Evolutionary conservation across 2,329 filamentous ascomycete species (phyloP).

Genomic region (Leptographium flavum): DNA sequence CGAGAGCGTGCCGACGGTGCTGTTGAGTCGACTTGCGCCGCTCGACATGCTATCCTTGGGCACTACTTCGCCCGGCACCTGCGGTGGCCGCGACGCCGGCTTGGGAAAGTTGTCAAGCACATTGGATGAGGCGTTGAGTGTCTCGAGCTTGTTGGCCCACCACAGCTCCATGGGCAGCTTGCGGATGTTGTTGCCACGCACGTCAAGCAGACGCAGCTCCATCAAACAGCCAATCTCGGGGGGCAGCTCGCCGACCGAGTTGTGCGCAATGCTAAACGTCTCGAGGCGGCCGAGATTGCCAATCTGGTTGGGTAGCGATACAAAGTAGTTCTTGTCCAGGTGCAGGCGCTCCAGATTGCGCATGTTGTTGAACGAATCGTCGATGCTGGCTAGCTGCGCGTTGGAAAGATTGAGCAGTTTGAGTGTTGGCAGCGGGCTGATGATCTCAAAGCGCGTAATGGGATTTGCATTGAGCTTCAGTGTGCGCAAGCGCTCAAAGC

Average conservation of each 20-base stretch:
- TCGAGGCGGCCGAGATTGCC: conserved; percentile 73
- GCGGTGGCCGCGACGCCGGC: conserved; percentile 55
- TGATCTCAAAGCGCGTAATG: conserved; percentile 83
- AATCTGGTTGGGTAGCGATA: conserved; percentile 73
- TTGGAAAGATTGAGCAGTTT: conserved; percentile 82
- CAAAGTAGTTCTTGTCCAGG: conserved; percentile 91
- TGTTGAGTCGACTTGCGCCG: conserved; percentile 24
- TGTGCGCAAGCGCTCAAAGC: conserved; percentile 72
- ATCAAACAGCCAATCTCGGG: conserved; percentile 75
- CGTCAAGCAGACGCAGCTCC: conserved; percentile 73
- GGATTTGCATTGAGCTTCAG: conserved; percentile 91
- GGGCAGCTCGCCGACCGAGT: conserved; percentile 72
- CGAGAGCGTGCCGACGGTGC: conserved; percentile 27
- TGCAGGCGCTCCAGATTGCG: conserved; percentile 76
- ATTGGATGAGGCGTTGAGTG: conserved; percentile 89
- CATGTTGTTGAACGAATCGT: conserved; percentile 78
- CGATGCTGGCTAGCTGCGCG: conserved; percentile 79
- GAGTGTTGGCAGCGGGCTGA: conserved; percentile 60
- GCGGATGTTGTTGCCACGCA: conserved; percentile 86
- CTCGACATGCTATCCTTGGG: conserved; percentile 17
- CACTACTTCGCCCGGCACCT: conserved; percentile 32
- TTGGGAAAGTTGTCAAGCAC: conserved; percentile 85
- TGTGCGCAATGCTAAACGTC: conserved; percentile 87
- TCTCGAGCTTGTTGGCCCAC: conserved; percentile 84
- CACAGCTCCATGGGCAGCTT: conserved; percentile 87